Conservation (phyloP, 2,329 filamentous ascomycete species). For the Stachybotrys chlorohalonatus region DNA sequence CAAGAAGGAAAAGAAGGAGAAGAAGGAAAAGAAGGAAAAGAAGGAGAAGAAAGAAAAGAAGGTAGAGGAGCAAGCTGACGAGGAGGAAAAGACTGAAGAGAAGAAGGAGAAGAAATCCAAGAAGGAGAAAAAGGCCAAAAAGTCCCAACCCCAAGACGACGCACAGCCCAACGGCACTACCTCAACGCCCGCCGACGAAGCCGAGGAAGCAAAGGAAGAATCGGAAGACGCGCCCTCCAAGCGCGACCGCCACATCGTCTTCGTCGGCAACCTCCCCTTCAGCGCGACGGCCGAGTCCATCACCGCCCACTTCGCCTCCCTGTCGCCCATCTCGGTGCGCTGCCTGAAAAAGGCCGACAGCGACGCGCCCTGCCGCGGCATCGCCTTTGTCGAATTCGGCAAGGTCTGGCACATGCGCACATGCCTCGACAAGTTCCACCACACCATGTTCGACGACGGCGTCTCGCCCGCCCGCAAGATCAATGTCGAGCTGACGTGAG, state of each 20-base stretch:
- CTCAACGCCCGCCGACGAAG: conserved; percentile 6
- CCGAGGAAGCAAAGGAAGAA: conserved; percentile 3
- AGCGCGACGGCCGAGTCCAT: conserved; percentile 64
- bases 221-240: conserved; percentile 10
- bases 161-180: conserved; percentile 6
- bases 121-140: conserved; percentile 6
- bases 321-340: conserved; percentile 44
- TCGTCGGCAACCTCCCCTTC: conserved; percentile 75
- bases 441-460: conserved; percentile 61
- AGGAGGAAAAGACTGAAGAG: conserved; percentile 11
- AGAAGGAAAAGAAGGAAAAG: conserved; percentile 19
- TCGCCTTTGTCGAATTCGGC: conserved; percentile 84
- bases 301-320: conserved; percentile 65
- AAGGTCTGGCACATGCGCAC: conserved; percentile 86
- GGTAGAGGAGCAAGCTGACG: conserved; percentile 13
- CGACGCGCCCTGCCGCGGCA: conserved; percentile 57
- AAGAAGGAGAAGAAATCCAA: conserved; percentile 20
- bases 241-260: conserved; percentile 21
- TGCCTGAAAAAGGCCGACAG: conserved; percentile 60
- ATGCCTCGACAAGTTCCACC: conserved; percentile 83
- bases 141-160: conserved; percentile 9
- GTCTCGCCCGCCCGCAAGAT: conserved; percentile 58
- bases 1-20: conserved; percentile 16
- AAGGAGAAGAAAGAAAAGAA: conserved; percentile 20
- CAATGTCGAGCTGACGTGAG: conserved; percentile 84